Evolutionary conservation across 75 land plant genomes (phyloP).

Genomic region (Isoetes taiwanensis): DNA sequence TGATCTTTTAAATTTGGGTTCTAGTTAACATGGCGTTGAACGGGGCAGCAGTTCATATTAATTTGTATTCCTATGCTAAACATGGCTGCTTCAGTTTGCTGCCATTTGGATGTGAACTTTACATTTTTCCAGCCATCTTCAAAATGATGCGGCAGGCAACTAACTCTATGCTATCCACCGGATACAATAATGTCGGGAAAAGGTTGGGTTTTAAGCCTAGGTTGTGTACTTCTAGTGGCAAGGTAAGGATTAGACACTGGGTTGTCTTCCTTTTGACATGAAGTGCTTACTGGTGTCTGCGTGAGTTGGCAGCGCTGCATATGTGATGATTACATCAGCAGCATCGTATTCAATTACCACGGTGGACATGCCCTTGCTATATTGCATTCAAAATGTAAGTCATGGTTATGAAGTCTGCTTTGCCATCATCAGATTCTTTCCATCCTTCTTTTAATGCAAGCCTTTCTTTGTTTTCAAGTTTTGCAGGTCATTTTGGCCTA

Average conservation of each 20-base stretch:
- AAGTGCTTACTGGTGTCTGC: not conserved
- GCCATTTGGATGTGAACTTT: conserved; percentile 60
- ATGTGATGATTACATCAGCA: conserved; percentile 36
- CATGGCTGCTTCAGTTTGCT: conserved; percentile 73
- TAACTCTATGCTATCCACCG: conserved; percentile 14
- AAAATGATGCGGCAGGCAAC: not conserved
- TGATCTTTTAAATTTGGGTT: not conserved
- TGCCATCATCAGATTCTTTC: not conserved
- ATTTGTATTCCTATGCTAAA: conserved; percentile 80
- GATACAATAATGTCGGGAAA: conserved; percentile 75
- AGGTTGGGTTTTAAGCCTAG: conserved; percentile 27
- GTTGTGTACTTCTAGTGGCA: conserved; percentile 29
- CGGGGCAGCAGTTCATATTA: conserved; percentile 93
- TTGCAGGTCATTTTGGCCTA: conserved; percentile 1
- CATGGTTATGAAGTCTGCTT: conserved; percentile 2
- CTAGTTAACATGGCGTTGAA: not conserved
- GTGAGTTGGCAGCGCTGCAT: conserved; percentile 48
- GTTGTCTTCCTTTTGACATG: not conserved
- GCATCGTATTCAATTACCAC: conserved; percentile 93
- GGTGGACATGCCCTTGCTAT: conserved; percentile 62
- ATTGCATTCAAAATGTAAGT: conserved; percentile 52
- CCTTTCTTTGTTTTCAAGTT: not conserved
- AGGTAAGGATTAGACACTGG: not conserved
- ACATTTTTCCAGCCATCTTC: not conserved
- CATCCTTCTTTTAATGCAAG: conserved; percentile 2